phyloP scores from a whole-genome alignment of 2,329 filamentous ascomycete genomes.

The Neurospora sp. region DNA sequence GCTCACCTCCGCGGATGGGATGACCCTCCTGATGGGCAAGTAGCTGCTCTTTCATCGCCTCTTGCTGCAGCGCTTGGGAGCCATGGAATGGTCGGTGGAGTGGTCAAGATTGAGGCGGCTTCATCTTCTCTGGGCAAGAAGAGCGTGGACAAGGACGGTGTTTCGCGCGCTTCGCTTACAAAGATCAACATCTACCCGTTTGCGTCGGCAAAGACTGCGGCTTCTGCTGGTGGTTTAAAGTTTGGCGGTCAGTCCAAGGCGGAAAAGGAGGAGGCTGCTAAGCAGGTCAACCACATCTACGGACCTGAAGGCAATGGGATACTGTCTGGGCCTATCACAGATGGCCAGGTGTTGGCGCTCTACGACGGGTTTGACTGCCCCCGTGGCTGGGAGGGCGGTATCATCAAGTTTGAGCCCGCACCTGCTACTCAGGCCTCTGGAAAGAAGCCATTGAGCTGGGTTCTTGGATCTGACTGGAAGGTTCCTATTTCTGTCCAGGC shows the following conservation, averaged over 20 bases:
- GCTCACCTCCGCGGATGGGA: constrained; percentile 72
- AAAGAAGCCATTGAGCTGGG: constrained; percentile 54
- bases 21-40: constrained; percentile 73
- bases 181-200: constrained; percentile 78
- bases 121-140: constrained; percentile 60
- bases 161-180: constrained; percentile 34
- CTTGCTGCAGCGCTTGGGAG: constrained; percentile 67
- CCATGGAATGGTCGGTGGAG: constrained; percentile 68
- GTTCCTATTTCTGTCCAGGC: constrained; percentile 66
- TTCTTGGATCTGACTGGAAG: constrained; percentile 67
- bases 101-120: constrained; percentile 80
- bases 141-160: constrained; percentile 32
- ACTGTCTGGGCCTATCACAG: constrained; percentile 76
- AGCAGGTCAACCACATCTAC: constrained; percentile 64
- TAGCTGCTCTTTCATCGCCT: constrained; percentile 67
- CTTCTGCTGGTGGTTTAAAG: constrained; percentile 59
- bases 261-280: constrained; percentile 67
- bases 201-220: constrained; percentile 42
- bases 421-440: constrained; percentile 28
- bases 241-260: constrained; percentile 84
- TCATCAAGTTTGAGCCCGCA: constrained; percentile 67
- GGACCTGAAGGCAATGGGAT: constrained; percentile 53
- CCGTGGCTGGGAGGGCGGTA: constrained; percentile 70
- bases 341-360: constrained; percentile 67
- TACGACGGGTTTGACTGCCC: constrained; percentile 43